Evolutionary conservation across 169 alveolate genomes (phyloP).

Genomic region (Plasmodium adleri): DNA sequence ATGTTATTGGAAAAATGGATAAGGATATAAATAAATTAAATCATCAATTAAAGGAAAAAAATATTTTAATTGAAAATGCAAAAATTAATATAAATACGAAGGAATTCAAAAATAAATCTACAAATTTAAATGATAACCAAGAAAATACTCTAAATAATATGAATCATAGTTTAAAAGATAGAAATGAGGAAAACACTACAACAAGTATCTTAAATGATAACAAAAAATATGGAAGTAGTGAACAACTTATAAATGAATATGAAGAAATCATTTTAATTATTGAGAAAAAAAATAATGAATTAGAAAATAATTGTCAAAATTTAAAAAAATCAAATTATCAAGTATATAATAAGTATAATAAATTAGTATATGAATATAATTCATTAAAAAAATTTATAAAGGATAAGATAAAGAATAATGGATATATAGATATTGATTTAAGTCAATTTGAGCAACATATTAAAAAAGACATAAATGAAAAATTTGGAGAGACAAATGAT

Average conservation of each 20-base stretch:
- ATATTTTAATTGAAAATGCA: neutral
- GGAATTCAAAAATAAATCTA: neutral
- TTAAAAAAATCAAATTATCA: slow-evolving; percentile 35
- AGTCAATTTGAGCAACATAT: neutral
- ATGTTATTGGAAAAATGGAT: slow-evolving; percentile 46
- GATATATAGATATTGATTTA: slow-evolving; percentile 5
- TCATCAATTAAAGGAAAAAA: slow-evolving; percentile 15
- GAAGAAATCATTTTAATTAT: slow-evolving; percentile 38
- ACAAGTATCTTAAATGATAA: neutral
- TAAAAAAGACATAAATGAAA: neutral
- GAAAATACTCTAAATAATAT: neutral
- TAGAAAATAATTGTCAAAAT: slow-evolving; percentile 54
- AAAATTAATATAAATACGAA: neutral
- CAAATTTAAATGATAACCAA: too few relatives aligned
- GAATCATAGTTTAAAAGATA: neutral
- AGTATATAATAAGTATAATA: slow-evolving; percentile 30
- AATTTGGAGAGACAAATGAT: neutral
- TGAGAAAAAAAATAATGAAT: slow-evolving; percentile 49
- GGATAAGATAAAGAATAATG: slow-evolving; percentile 22
- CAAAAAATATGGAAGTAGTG: too few relatives aligned
- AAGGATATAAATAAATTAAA: slow-evolving; percentile 30
- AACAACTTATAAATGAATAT: slow-evolving; percentile 28
- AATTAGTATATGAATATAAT: slow-evolving; percentile 26
- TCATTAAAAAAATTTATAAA: slow-evolving; percentile 31
- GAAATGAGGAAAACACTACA: neutral